Conservation (phyloP, 805 yeast species). For the Ogataea ganodermae region DNA sequence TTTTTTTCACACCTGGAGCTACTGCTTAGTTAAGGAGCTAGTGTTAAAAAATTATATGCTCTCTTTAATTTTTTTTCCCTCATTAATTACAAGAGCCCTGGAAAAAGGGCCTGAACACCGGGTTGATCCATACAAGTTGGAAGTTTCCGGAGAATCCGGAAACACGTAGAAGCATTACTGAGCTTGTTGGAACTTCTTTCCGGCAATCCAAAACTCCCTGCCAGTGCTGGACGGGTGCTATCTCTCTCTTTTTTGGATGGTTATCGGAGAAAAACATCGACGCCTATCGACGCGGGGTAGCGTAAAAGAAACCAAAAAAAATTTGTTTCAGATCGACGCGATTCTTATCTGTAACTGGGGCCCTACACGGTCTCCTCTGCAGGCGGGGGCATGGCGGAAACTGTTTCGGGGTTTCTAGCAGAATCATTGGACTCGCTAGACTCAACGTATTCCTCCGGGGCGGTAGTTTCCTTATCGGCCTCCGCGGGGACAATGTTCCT, state of each 20-base stretch:
- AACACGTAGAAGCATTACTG: no score
- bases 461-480: no score
- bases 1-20: not conserved
- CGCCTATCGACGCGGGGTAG: constrained; percentile 5
- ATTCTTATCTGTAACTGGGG: not conserved
- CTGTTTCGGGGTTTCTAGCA: not conserved
- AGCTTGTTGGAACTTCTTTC: no score
- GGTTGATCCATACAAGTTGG: not conserved
- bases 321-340: not conserved
- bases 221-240: no score
- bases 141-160: no score
- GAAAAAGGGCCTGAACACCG: not conserved
- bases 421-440: not conserved
- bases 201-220: no score
- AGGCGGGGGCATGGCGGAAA: not conserved
- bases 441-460: not conserved
- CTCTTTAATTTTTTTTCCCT: not conserved
- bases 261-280: constrained; percentile 3
- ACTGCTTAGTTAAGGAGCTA: not conserved
- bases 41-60: constrained; percentile 1
- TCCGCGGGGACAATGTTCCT: not conserved
- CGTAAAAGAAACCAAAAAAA: no score
- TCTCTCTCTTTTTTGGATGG: not conserved
- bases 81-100: not conserved
- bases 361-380: no score